phyloP scores from a whole-genome alignment of 75 land plant genomes.

The Sequoia sempervirens region DNA sequence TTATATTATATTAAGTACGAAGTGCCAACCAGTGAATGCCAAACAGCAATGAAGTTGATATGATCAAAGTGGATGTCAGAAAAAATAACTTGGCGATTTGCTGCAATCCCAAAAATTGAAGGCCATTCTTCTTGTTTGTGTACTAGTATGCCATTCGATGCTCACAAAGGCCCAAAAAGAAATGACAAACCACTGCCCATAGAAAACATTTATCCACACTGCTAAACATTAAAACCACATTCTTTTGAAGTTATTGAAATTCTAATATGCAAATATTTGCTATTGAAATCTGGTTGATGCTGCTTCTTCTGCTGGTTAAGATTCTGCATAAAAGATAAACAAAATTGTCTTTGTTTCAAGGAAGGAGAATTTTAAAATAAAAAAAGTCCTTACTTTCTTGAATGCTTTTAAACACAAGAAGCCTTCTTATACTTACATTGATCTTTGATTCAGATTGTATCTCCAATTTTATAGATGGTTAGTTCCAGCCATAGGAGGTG shows the following conservation, averaged over 20 bases:
- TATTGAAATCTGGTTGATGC: not conserved
- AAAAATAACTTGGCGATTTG: not conserved
- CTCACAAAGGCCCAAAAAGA: not conserved
- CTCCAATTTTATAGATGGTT: not conserved
- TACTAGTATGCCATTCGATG: not conserved
- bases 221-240: not conserved
- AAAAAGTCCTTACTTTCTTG: not conserved
- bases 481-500: not conserved
- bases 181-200: not conserved
- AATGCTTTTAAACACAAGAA: not conserved
- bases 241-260: not conserved
- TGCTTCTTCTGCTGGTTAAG: not conserved
- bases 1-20: not conserved
- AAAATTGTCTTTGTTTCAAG: not conserved
- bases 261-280: not conserved
- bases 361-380: not conserved
- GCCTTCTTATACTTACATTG: not conserved
- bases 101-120: not conserved
- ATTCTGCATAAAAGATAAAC: not conserved
- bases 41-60: not conserved
- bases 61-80: not conserved
- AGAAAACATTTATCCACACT: not conserved
- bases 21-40: not conserved
- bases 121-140: not conserved
- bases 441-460: not conserved